These are phyloP conservation scores for Euphorbia lathyris DNA, from an alignment of 345 rosid species.

Conservation along the genomic window DNA sequence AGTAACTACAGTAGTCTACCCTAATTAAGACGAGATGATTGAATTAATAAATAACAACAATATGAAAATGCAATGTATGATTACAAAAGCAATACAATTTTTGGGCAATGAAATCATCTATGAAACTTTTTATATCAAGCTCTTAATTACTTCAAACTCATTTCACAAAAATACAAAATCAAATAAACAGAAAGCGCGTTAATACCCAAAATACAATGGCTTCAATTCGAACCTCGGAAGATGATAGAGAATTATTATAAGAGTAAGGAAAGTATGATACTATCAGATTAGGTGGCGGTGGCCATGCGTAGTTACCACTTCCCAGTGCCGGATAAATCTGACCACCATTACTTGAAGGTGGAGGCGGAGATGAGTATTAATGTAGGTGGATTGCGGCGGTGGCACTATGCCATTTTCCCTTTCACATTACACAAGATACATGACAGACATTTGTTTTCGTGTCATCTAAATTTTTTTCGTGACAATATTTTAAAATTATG, in stretches of 20 bases:
- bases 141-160: conserved; percentile 1
- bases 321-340: conserved; percentile 16
- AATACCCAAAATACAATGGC: not conserved
- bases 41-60: too few relatives aligned
- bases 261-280: conserved; percentile 27
- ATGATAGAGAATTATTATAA: conserved; percentile 24
- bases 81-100: too few relatives aligned
- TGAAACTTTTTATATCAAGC: too few relatives aligned
- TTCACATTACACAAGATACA: too few relatives aligned
- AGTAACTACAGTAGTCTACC: too few relatives aligned
- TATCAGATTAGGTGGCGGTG: conserved; percentile 30
- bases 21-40: too few relatives aligned
- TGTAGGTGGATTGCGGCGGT: conserved; percentile 4
- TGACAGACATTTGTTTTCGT: too few relatives aligned
- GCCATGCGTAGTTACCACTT: conserved; percentile 17
- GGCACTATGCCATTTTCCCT: too few relatives aligned
- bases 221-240: not conserved
- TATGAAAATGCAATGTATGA: too few relatives aligned
- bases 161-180: not conserved
- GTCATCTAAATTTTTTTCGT: too few relatives aligned
- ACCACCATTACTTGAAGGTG: conserved; percentile 15
- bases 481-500: too few relatives aligned
- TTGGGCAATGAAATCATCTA: too few relatives aligned
- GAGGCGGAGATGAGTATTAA: conserved; percentile 26
- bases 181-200: not conserved